phyloP scores from a whole-genome alignment of 129 eudicot species.

The Lactuca sativa region DNA sequence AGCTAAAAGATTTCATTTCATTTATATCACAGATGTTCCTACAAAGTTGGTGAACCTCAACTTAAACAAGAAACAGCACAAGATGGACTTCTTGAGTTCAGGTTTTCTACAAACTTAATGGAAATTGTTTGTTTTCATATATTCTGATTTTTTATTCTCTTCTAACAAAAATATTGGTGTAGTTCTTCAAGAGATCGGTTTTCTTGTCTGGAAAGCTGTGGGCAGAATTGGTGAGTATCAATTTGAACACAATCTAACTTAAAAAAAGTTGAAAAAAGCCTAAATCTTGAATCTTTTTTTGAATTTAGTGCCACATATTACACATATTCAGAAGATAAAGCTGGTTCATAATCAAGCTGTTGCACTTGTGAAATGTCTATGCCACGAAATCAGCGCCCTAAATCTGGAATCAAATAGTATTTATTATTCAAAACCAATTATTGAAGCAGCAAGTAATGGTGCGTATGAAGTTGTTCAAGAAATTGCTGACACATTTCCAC shows the following conservation, averaged over 20 bases:
- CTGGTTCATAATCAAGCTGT: constrained; percentile 38
- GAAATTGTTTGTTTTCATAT: background rate
- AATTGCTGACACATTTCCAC: constrained; percentile 45
- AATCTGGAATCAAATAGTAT: constrained; percentile 32
- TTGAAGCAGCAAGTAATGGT: constrained; percentile 44
- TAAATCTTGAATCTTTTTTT: constrained; percentile 18
- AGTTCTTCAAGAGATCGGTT: constrained; percentile 21
- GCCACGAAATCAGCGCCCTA: constrained; percentile 33
- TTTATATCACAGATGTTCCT: constrained; percentile 32
- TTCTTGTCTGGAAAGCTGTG: constrained; percentile 23
- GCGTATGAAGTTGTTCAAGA: constrained; percentile 46
- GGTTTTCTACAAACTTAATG: constrained; percentile 22
- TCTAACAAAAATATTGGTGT: constrained; percentile 5
- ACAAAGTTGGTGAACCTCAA: constrained; percentile 25
- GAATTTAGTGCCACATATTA: constrained; percentile 38
- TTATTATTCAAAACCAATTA: constrained; percentile 25
- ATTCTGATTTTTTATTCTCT: constrained; percentile 1
- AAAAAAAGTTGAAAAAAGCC: constrained; percentile 1
- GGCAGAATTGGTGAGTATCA: constrained; percentile 24
- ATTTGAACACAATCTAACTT: constrained; percentile 1
- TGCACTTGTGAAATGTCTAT: constrained; percentile 34
- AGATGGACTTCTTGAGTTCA: constrained; percentile 31
- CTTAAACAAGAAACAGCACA: constrained; percentile 21
- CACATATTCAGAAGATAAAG: constrained; percentile 34
- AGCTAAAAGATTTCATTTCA: background rate